A percentile compares a stretch with the other conserved stretches of the same genome.
phyloP scores from a whole-genome alignment of 257 asterid genomes.

The Solanum piurae region DNA sequence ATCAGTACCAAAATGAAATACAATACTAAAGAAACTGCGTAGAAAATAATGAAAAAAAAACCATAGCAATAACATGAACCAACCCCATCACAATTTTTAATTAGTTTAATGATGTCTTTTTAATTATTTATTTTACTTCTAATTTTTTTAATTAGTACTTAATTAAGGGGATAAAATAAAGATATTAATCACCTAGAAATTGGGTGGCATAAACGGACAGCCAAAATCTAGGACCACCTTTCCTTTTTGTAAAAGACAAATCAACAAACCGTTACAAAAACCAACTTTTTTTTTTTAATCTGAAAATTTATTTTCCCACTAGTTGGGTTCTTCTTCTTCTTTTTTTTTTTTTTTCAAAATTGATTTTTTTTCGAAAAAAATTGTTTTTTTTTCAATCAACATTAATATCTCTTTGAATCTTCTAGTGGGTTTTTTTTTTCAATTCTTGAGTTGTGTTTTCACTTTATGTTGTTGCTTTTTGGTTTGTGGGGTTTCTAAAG shows the following conservation, averaged over 20 bases:
- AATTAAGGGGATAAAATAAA: neutral
- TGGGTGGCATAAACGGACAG: neutral
- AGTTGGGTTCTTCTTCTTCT: neutral
- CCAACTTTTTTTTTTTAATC: neutral
- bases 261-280: conserved; percentile 37
- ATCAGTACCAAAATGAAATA: no score
- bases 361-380: neutral
- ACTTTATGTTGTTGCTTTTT: neutral
- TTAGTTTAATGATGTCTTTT: neutral
- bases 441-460: neutral
- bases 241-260: conserved; percentile 21
- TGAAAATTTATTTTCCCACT: neutral
- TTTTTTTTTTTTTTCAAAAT: neutral
- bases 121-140: neutral
- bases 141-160: neutral
- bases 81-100: no score
- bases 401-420: neutral
- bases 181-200: neutral
- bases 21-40: no score
- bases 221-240: conserved; percentile 2
- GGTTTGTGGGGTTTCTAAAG: neutral
- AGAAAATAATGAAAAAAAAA: no score
- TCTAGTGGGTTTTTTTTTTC: neutral
- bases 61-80: no score
- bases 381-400: neutral